Base-by-base conservation (phyloP, 208 protist species). In the Acanthamoeba triangularis region DNA sequence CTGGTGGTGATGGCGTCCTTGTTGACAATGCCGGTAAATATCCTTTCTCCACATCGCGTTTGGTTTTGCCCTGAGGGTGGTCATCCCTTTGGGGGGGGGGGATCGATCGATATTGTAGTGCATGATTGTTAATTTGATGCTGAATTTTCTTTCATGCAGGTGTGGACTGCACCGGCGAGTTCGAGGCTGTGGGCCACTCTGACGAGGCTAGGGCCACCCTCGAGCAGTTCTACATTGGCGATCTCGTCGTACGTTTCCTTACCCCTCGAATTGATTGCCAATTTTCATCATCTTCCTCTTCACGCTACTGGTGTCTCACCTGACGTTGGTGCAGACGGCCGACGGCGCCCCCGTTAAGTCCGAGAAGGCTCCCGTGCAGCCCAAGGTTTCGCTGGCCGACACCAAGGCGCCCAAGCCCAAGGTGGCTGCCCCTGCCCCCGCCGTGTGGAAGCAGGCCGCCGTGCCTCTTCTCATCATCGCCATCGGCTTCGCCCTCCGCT, bases 1-100 rank as follows among this genome's bases (percentile, higher is more conserved):
- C 99, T 41, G 98, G 98, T 91, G 98, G 99, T 35, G 78, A 92
- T 78, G 96, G 96, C 2, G 93, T 97, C 61, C 85, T 97, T 20
- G 49, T 97, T 44, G 63, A 91, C 30, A 63, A 91, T 49, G 84
- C 84, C 23, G 84, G 84, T 91, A 56, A 20, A 30, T 85, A 41
- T 4, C 54, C 7, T 33, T 30, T 23, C 76, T 11, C 54, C 41
- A 1, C 35, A 18, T 10, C 30, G 23, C 7, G 37, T 76, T 85
- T 85, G 3, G 54, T 18, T 85, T 56, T 56, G 5, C 20, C 25
- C 20, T 10, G 0, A 3, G 20, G 59, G 23, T 18, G 23, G 20
- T 65, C 8, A 18, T 65, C 59, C 8, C 59, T 7, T n/a, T 65
- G 11, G 7, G 52, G 52, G 16, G 16, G 16, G 16, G 7, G 52